Percentiles rank a stretch among this genome's conserved stretches.
phyloP scores from a whole-genome alignment of 1,284 basidiomycete species.

The Ceratorhiza oryzae-sativae region DNA sequence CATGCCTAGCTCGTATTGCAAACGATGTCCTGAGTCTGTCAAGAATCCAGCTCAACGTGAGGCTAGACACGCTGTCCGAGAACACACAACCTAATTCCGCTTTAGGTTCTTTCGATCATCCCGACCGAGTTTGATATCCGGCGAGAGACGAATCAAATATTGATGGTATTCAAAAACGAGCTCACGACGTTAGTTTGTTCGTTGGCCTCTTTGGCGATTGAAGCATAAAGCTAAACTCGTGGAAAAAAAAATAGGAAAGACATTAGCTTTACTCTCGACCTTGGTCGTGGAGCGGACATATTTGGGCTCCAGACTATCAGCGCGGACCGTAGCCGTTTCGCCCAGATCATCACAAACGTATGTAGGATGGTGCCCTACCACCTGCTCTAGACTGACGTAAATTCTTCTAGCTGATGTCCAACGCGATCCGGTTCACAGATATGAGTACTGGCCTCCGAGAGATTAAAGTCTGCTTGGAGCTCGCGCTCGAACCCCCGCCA shows the following conservation, averaged over 20 bases:
- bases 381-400: neutral
- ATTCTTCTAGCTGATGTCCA: conserved; percentile 26
- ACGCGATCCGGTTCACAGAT: conserved; percentile 43
- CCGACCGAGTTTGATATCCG: conserved; percentile 35
- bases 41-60: conserved; percentile 51
- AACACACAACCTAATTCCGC: neutral
- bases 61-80: neutral
- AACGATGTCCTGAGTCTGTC: conserved; percentile 56
- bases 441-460: conserved; percentile 41
- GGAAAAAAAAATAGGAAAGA: conserved; percentile 45
- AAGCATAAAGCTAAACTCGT: neutral
- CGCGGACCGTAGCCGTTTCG: conserved; percentile 46
- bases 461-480: conserved; percentile 45
- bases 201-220: neutral
- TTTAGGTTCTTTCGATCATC: conserved; percentile 36
- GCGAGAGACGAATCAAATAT: conserved; percentile 8
- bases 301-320: conserved; percentile 41
- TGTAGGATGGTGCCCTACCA: conserved; percentile 35
- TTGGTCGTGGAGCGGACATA: conserved; percentile 44
- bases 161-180: conserved; percentile 51
- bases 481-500: conserved; percentile 43
- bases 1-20: conserved; percentile 53
- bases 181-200: conserved; percentile 48
- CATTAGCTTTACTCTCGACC: conserved; percentile 44
- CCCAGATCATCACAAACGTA: conserved; percentile 47